Evolutionary conservation across 805 yeast species (phyloP), one percentile per base, ranked within the genome.

Genomic region (Metschnikowia lachancei): DNA sequence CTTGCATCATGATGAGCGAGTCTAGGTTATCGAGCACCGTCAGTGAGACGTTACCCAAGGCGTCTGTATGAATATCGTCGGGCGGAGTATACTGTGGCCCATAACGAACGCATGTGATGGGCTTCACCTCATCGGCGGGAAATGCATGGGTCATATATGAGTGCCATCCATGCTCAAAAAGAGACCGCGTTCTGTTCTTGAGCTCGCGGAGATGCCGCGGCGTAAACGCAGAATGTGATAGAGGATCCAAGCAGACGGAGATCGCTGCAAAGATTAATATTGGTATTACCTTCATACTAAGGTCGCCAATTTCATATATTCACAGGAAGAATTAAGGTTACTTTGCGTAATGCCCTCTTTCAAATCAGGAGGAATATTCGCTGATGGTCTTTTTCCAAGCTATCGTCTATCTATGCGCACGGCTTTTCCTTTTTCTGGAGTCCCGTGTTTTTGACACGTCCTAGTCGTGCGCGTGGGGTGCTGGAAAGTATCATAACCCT

Each of bases 1-100:
- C 86, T 34, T 81, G 83, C 69, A 90, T 67, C 4, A 91, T 74
- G 5, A 91, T 83, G 49, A 87, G 76, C 12, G 92, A 82, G 50
- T 94, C 96, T 34, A 92, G 62, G 12, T 86, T 76, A 62, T 91
- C 98, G 22, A 91, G 68, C 39, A 90, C 65, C 0, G 96, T 88
- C 55, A 83, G 75, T 0, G 95, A 80, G 46, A 81, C 83, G 57
- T 89, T 89, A 0, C 97, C 97, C 68, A 89, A 63, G 0, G 85
- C 94, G 60, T 91, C 98, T 60, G 88, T 89, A 37, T 85, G 69
- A 2, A 78, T 70, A 56, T 89, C 83, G 6, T 64, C 57, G 1
- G 74, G 58, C 54, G 85, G 72, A 0, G 64, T 65, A 47, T 67
- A 73, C 58, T 87, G 89, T 11, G 89, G 80, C 3, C 82, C 85